A percentile compares a stretch with the other conserved stretches of the same genome.
Evolutionary conservation across 2,329 filamentous ascomycete genomes (phyloP).

Genomic region (Mycocentrospora acerina): DNA sequence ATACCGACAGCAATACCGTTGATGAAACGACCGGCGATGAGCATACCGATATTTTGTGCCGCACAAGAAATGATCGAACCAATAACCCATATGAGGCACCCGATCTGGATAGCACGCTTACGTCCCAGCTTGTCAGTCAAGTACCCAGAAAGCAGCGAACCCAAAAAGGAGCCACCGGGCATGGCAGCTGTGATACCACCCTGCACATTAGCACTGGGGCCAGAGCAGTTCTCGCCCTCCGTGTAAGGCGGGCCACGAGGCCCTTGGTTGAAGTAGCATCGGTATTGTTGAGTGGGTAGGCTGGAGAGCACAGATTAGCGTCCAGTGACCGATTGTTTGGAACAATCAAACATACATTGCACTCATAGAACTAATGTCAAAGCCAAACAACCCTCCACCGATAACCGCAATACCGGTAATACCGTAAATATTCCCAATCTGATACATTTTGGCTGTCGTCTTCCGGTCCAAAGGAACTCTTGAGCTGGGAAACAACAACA

Average conservation of each 20-base stretch:
- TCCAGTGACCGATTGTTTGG: not conserved
- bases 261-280: constrained; percentile 68
- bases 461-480: constrained; percentile 6
- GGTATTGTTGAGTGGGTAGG: constrained; percentile 68
- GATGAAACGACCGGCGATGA: constrained; percentile 70
- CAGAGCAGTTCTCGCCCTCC: constrained; percentile 49
- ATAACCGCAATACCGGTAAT: constrained; percentile 60
- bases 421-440: constrained; percentile 59
- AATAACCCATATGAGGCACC: constrained; percentile 55
- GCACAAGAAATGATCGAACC: constrained; percentile 65
- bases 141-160: constrained; percentile 61
- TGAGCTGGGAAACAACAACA: constrained; percentile 5
- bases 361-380: constrained; percentile 76
- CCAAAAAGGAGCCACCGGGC: constrained; percentile 70
- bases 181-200: constrained; percentile 71
- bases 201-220: constrained; percentile 57
- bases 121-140: constrained; percentile 60
- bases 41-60: constrained; percentile 67
- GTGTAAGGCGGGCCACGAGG: constrained; percentile 36
- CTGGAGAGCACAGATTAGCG: constrained; percentile 41
- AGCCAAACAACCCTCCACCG: constrained; percentile 73
- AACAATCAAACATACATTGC: constrained; percentile 36
- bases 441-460: constrained; percentile 26
- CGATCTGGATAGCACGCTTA: constrained; percentile 56
- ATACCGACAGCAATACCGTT: constrained; percentile 75